phyloP scores from a whole-genome alignment of 140 eudicot genomes.

The Anethum foeniculum region DNA sequence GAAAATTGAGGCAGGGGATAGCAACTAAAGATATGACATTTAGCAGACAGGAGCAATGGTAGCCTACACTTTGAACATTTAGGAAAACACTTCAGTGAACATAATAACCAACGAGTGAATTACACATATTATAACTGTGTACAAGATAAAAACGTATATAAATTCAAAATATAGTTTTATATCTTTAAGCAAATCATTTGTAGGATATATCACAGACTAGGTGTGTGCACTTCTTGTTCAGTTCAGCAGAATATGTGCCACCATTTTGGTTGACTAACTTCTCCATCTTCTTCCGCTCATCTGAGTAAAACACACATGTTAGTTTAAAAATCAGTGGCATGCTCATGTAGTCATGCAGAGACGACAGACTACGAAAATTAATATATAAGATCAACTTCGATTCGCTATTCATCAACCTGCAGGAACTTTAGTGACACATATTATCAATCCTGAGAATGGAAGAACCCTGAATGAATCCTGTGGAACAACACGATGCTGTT shows the following conservation, averaged over 20 bases:
- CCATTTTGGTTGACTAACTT: slow-evolving; percentile 66
- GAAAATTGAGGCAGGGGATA: neutral
- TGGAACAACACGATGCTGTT: slow-evolving; percentile 92
- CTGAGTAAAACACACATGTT: slow-evolving; percentile 30
- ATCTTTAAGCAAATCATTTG: slow-evolving; percentile 5
- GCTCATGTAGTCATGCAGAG: slow-evolving; percentile 11
- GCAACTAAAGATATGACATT: neutral
- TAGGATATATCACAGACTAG: slow-evolving; percentile 93
- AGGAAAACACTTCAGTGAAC: neutral
- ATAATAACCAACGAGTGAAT: neutral
- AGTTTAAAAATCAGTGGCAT: slow-evolving; percentile 11
- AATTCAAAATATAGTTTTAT: neutral
- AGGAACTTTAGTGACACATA: slow-evolving; percentile 70
- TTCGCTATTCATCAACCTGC: slow-evolving; percentile 42
- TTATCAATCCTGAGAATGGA: slow-evolving; percentile 80
- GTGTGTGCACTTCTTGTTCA: slow-evolving; percentile 77
- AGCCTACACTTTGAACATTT: neutral
- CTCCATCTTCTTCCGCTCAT: slow-evolving; percentile 70
- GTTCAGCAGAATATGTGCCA: slow-evolving; percentile 88
- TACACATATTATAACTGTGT: neutral
- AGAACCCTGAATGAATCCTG: slow-evolving; percentile 79
- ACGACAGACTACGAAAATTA: neutral
- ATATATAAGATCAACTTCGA: neutral
- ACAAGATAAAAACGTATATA: neutral
- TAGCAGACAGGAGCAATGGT: neutral